These are phyloP conservation scores for Hyphodiscus sp. DNA, from an alignment of 2,329 filamentous ascomycete genomes.

Conservation along the genomic window DNA sequence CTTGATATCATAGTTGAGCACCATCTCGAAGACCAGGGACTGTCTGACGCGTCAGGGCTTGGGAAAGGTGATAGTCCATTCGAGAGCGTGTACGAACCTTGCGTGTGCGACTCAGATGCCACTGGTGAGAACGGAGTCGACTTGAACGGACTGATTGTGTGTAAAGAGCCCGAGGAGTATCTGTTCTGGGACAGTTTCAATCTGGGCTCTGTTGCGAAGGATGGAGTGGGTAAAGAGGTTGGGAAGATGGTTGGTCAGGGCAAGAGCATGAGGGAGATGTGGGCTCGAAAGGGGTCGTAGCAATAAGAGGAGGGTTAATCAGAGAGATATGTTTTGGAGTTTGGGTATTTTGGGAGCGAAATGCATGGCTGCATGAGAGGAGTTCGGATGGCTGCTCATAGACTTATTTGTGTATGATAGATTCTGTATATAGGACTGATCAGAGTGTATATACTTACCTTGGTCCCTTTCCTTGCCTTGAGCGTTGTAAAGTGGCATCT, in stretches of 20 bases:
- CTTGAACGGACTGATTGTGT: constrained; percentile 28
- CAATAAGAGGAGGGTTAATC: background rate
- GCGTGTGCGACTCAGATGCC: constrained; percentile 17
- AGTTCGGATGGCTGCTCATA: background rate
- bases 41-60: constrained; percentile 39
- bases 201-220: constrained; percentile 34
- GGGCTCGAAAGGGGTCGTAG: background rate
- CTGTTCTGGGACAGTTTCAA: constrained; percentile 48
- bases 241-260: constrained; percentile 19
- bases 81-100: constrained; percentile 18
- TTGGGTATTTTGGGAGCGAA: background rate
- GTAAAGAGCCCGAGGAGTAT: constrained; percentile 35
- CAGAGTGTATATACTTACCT: background rate
- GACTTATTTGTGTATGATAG: background rate
- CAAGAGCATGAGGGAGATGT: constrained; percentile 11
- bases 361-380: background rate
- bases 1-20: constrained; percentile 41
- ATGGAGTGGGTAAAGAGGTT: constrained; percentile 28
- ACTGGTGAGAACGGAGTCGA: constrained; percentile 14
- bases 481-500: too few relatives aligned
- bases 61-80: constrained; percentile 30
- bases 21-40: constrained; percentile 38
- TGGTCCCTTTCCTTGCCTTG: too few relatives aligned
- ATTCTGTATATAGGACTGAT: background rate
- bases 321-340: background rate